Evolutionary conservation across 371 early-diverging fungal species (phyloP).

Genomic region (Rhizopus microsporus): DNA sequence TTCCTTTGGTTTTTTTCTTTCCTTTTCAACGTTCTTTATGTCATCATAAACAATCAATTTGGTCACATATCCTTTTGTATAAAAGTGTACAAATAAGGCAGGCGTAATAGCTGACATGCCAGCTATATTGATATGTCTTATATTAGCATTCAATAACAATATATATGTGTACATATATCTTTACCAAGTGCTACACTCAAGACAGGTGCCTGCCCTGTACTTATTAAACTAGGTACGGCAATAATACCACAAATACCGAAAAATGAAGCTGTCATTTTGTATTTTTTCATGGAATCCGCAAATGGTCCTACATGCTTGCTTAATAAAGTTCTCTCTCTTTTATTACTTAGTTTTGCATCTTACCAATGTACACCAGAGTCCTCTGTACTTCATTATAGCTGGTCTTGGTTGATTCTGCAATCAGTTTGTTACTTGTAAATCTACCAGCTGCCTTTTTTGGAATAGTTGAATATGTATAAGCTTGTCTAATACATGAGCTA

Average conservation of each 20-base stretch:
- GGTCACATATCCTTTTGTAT: constrained; percentile 40
- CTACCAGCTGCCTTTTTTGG: constrained; percentile 29
- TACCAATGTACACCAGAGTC: constrained; percentile 52
- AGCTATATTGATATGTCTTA: constrained; percentile 21
- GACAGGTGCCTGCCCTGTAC: constrained; percentile 39
- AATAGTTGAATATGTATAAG: constrained; percentile 15
- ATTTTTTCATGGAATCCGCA: constrained; percentile 43
- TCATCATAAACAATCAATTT: constrained; percentile 46
- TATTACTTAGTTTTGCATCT: neutral
- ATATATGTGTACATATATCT: neutral
- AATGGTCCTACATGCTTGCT: constrained; percentile 35
- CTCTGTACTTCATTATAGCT: constrained; percentile 28
- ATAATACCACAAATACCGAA: constrained; percentile 48
- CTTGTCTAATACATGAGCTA: neutral
- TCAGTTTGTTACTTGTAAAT: constrained; percentile 29
- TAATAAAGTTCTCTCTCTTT: neutral
- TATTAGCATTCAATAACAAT: neutral
- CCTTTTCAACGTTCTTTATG: constrained; percentile 40
- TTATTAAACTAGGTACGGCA: constrained; percentile 45
- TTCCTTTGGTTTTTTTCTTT: constrained; percentile 37
- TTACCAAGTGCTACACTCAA: constrained; percentile 40
- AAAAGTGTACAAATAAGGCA: constrained; percentile 42
- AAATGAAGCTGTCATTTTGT: constrained; percentile 52
- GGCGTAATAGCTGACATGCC: constrained; percentile 46
- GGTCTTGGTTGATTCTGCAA: constrained; percentile 9